Evolutionary conservation across 176 grass and related monocot genomes (phyloP).

Genomic region (Rhynchospora tenuis): DNA sequence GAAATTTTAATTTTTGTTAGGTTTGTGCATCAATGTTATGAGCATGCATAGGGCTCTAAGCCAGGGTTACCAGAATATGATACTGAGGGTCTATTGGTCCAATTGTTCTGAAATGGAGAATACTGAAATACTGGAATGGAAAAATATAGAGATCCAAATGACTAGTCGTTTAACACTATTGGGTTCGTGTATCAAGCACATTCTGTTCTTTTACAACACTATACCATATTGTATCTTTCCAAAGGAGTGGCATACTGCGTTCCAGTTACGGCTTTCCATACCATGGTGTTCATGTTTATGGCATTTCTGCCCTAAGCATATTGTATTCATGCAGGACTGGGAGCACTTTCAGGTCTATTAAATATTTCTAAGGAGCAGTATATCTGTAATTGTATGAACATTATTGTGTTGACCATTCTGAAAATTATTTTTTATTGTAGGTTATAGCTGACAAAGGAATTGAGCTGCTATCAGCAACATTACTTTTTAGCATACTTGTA

Average conservation of each 20-base stretch:
- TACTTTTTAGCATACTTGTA: conserved; percentile 86
- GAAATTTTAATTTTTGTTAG: not conserved
- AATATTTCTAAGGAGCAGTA: not conserved
- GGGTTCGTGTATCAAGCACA: no score
- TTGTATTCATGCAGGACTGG: not conserved
- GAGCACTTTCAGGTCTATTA: not conserved
- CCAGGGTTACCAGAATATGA: no score
- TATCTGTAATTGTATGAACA: not conserved
- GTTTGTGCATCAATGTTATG: not conserved
- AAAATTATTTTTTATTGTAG: conserved; percentile 38
- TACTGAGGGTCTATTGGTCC: no score
- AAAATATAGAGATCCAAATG: no score
- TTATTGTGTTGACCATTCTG: not conserved
- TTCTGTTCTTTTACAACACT: no score
- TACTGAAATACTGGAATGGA: no score
- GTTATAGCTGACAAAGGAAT: conserved; percentile 83
- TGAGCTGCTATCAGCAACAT: conserved; percentile 56
- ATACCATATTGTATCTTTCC: no score
- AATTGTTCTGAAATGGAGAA: no score
- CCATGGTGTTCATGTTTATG: no score
- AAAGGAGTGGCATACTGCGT: no score
- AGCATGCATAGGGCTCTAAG: not conserved
- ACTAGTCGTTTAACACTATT: no score
- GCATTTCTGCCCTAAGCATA: not conserved
- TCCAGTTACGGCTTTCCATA: no score